Evolutionary conservation across 257 asterid genomes (phyloP).

Genomic region (Capsicum rhomboideum): DNA sequence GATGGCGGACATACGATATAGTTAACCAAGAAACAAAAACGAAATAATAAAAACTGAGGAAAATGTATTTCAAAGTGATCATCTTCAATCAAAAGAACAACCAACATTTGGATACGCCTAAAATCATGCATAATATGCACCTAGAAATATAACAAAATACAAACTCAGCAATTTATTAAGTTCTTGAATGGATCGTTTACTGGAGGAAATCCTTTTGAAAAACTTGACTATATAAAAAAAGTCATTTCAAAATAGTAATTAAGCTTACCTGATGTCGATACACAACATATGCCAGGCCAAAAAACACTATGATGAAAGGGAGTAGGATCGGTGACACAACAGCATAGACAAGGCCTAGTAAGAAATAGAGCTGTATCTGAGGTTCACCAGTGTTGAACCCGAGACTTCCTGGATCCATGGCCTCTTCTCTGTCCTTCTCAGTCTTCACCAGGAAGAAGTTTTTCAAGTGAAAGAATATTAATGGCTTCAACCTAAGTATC

Average conservation of each 20-base stretch:
- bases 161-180: background rate
- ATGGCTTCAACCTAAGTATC: slow-evolving; percentile 68
- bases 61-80: background rate
- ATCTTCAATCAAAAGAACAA: background rate
- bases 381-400: slow-evolving; percentile 95
- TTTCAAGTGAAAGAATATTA: slow-evolving; percentile 68
- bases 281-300: slow-evolving; percentile 60
- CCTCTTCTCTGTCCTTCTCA: slow-evolving; percentile 75
- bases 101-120: background rate
- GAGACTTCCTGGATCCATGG: slow-evolving; percentile 94
- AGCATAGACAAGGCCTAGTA: slow-evolving; percentile 89
- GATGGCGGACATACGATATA: background rate
- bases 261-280: slow-evolving; percentile 90
- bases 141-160: background rate
- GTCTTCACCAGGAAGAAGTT: slow-evolving; percentile 86
- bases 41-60: background rate
- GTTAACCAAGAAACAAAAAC: background rate
- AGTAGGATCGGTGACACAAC: slow-evolving; percentile 82
- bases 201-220: background rate
- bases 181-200: background rate
- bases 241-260: background rate
- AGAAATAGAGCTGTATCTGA: slow-evolving; percentile 83
- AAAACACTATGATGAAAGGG: slow-evolving; percentile 83
- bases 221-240: background rate
- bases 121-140: background rate